Conservation (phyloP, 495 filamentous ascomycete species). For the Neurospora africana region DNA sequence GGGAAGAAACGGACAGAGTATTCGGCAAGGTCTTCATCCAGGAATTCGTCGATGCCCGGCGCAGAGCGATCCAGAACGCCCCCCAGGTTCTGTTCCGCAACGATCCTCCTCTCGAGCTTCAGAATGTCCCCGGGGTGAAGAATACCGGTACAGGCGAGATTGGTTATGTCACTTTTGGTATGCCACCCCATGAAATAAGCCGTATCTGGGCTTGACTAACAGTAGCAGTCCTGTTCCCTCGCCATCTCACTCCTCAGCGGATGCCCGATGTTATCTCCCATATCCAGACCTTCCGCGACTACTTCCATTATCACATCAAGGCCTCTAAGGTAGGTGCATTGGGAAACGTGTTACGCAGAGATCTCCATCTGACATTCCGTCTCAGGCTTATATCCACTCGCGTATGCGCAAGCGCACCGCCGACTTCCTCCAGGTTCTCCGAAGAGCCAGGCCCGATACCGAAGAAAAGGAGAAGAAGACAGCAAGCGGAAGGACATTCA, state of each 20-base stretch:
- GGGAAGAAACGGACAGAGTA: conserved; percentile 93
- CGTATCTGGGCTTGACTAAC: conserved; percentile 8
- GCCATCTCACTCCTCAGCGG: conserved; percentile 81
- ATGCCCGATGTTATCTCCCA: conserved; percentile 94
- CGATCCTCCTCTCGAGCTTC: conserved; percentile 85
- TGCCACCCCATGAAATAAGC: conserved; percentile 3
- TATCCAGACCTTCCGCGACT: conserved; percentile 98
- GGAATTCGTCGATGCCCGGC: conserved; percentile 93
- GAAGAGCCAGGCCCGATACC: conserved; percentile 82
- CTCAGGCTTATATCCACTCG: conserved; percentile 89
- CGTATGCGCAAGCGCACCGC: conserved; percentile 94
- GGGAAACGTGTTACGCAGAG: neutral
- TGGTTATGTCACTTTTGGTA: conserved; percentile 97
- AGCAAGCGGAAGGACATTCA: conserved; percentile 90
- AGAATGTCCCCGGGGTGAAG: conserved; percentile 72
- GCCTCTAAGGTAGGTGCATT: conserved; percentile 51
- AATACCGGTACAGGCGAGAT: conserved; percentile 66
- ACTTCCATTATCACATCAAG: conserved; percentile 99
- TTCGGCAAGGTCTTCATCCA: conserved; percentile 92
- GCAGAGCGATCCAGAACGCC: conserved; percentile 92
- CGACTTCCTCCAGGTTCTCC: conserved; percentile 93
- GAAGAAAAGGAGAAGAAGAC: conserved; percentile 99
- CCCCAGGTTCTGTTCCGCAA: conserved; percentile 96
- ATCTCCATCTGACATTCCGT: conserved; percentile 1
- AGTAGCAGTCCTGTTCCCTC: conserved; percentile 79